Evolutionary conservation across 768 basidiomycete genomes (phyloP).

Genomic region (Pulveroboletus sp.): DNA sequence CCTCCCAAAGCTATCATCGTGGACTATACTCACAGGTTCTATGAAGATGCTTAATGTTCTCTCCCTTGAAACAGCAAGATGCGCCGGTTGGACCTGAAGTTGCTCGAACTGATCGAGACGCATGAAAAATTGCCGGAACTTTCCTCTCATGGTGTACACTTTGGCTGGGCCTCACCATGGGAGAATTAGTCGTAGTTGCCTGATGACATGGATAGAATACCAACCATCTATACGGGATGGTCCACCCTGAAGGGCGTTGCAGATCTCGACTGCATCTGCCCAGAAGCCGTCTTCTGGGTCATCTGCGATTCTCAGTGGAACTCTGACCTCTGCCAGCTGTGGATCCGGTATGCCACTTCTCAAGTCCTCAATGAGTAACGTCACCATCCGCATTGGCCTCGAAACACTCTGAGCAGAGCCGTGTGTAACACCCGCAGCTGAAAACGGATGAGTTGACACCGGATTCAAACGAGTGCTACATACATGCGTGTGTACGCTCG

Average conservation of each 20-base stretch:
- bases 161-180: constrained; percentile 53
- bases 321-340: constrained; percentile 61
- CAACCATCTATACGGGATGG: constrained; percentile 69
- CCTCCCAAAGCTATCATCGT: not conserved
- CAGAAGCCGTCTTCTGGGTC: constrained; percentile 56
- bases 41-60: constrained; percentile 55
- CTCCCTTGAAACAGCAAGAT: constrained; percentile 50
- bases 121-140: constrained; percentile 65
- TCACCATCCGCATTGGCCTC: constrained; percentile 47
- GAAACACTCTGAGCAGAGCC: constrained; percentile 9
- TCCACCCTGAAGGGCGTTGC: constrained; percentile 51
- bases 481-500: constrained; percentile 35
- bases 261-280: constrained; percentile 65
- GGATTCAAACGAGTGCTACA: constrained; percentile 2
- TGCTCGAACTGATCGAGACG: constrained; percentile 50
- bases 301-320: constrained; percentile 48
- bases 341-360: constrained; percentile 50
- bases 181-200: not conserved
- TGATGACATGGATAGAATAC: not conserved
- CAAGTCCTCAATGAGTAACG: constrained; percentile 60
- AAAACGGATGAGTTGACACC: constrained; percentile 6
- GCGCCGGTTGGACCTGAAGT: constrained; percentile 49
- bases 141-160: constrained; percentile 61
- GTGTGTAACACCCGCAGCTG: constrained; percentile 12
- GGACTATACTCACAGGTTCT: constrained; percentile 44